These are phyloP conservation scores for Ilex asprella DNA, from an alignment of 257 asterid genomes.

Conservation along the genomic window DNA sequence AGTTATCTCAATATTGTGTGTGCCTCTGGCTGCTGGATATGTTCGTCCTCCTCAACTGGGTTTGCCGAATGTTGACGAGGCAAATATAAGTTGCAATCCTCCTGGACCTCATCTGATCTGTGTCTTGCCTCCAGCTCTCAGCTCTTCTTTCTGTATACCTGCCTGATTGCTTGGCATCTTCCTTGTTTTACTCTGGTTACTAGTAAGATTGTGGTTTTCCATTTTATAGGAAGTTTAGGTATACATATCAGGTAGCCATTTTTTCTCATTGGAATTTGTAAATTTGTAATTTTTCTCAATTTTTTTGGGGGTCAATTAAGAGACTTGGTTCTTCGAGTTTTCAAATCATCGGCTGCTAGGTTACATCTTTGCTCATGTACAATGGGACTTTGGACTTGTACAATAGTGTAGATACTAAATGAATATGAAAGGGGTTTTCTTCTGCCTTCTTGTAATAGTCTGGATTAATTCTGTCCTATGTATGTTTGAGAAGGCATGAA, in stretches of 20 bases:
- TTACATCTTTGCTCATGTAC: constrained; percentile 21
- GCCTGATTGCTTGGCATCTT: constrained; percentile 23
- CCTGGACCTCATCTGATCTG: constrained; percentile 94
- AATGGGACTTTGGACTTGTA: constrained; percentile 20
- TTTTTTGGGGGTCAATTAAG: constrained; percentile 1
- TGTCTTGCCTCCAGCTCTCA: constrained; percentile 79
- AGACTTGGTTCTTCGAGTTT: constrained; percentile 11
- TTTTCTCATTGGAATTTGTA: neutral
- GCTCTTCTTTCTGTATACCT: constrained; percentile 89
- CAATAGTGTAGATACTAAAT: neutral
- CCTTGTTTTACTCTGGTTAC: neutral
- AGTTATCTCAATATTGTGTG: constrained; percentile 64
- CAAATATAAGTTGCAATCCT: constrained; percentile 86
- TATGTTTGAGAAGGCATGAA: too few relatives aligned
- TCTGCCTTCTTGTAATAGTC: too few relatives aligned
- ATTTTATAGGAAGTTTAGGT: neutral
- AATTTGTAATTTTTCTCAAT: neutral
- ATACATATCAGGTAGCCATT: neutral
- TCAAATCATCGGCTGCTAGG: constrained; percentile 14
- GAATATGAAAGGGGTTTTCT: too few relatives aligned
- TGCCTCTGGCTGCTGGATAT: constrained; percentile 93
- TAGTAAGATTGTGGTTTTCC: neutral
- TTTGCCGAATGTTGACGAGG: constrained; percentile 61
- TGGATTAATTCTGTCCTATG: too few relatives aligned
- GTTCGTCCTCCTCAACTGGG: constrained; percentile 86